phyloP scores from a whole-genome alignment of 2,329 filamentous ascomycete species.

The Monosporascus sp. region DNA sequence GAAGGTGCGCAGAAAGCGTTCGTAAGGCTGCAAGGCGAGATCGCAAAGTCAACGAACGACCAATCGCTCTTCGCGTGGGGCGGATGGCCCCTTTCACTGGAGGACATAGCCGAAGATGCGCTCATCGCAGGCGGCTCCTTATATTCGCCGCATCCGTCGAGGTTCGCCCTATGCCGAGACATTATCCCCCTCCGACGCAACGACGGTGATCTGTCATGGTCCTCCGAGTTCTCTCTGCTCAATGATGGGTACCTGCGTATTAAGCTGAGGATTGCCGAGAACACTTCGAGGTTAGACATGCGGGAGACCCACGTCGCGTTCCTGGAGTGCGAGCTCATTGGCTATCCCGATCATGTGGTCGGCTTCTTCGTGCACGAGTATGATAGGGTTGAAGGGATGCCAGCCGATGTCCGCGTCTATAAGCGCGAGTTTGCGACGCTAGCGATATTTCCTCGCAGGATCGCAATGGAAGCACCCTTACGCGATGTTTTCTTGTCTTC shows the following conservation, averaged over 20 bases:
- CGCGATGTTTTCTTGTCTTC: constrained; percentile 1
- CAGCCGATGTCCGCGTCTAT: not conserved
- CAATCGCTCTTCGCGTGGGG: constrained; percentile 4
- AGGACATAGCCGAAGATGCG: not conserved
- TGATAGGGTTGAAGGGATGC: constrained; percentile 1
- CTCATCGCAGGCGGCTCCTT: not conserved
- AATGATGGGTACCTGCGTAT: constrained; percentile 1
- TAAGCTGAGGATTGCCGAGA: not conserved
- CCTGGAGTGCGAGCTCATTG: not conserved
- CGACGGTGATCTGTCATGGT: not conserved
- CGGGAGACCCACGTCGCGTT: not conserved
- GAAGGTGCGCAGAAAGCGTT: constrained; percentile 3
- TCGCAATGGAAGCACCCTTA: not conserved
- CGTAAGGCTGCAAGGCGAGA: constrained; percentile 3
- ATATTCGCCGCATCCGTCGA: not conserved
- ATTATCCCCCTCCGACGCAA: constrained; percentile 1
- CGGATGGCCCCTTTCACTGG: not conserved
- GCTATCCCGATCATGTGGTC: not conserved
- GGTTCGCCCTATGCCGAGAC: not conserved
- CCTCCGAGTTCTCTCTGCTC: not conserved
- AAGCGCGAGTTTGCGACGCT: constrained; percentile 1
- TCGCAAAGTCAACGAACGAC: constrained; percentile 1
- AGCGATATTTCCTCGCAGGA: not conserved
- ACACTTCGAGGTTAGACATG: not conserved
- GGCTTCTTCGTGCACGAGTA: not conserved